Percentiles rank a stretch among this genome's conserved stretches.
Evolutionary conservation across 345 rosid species (phyloP).

Genomic region (Draba incana): DNA sequence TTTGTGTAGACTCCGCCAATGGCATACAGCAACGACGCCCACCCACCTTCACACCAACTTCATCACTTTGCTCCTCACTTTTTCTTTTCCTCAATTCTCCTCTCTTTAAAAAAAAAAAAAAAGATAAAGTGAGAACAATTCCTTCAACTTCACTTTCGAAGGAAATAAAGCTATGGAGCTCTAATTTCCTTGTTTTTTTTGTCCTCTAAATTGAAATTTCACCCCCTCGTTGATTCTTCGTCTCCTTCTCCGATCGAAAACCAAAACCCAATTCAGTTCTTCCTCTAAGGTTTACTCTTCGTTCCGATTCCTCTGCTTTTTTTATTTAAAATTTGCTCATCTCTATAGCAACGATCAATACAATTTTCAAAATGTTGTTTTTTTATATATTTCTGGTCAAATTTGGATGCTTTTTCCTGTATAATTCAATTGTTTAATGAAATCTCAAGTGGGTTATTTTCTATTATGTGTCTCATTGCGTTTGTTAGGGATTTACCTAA

Average conservation of each 20-base stretch:
- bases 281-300: conserved; percentile 25
- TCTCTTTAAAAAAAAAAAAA: neutral
- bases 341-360: neutral
- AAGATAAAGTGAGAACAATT: neutral
- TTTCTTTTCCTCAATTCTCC: conserved; percentile 13
- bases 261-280: conserved; percentile 27
- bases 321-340: too few species aligned
- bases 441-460: conserved; percentile 16
- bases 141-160: conserved; percentile 16
- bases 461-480: conserved; percentile 17
- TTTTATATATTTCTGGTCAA: conserved; percentile 3
- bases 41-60: conserved; percentile 39
- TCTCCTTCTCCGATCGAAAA: conserved; percentile 26
- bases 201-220: conserved; percentile 3
- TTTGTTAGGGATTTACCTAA: conserved; percentile 25
- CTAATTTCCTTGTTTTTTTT: neutral
- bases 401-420: conserved; percentile 3
- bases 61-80: conserved; percentile 20
- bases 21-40: conserved; percentile 33
- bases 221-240: conserved; percentile 12
- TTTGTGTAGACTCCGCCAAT: neutral
- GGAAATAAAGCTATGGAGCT: conserved; percentile 14
- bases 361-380: neutral
- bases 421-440: neutral
- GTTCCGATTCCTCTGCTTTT: conserved; percentile 9